Evolutionary conservation across 164 flowering plant genomes (phyloP).

Genomic region (Tetracentron sinense): DNA sequence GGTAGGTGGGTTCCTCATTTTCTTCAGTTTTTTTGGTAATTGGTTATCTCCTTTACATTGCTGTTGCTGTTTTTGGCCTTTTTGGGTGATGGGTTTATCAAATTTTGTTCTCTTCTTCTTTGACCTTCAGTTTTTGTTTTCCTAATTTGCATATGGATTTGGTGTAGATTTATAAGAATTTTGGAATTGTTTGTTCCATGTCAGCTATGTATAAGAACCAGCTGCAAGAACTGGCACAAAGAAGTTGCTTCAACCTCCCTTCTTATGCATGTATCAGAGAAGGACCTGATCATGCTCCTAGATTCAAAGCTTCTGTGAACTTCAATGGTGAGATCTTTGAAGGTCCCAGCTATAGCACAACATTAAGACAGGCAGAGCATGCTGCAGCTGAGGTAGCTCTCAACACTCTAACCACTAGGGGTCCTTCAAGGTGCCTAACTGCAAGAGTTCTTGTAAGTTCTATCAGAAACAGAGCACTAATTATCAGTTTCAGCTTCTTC

Average conservation of each 20-base stretch:
- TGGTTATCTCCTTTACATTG: background rate
- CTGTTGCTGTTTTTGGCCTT: background rate
- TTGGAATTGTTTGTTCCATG: conserved; percentile 1
- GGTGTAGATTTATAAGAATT: background rate
- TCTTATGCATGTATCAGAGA: conserved; percentile 64
- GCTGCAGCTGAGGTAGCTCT: conserved; percentile 90
- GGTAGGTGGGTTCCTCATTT: conserved; percentile 8
- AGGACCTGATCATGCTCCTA: conserved; percentile 92
- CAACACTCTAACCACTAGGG: conserved; percentile 48
- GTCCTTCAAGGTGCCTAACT: conserved; percentile 65
- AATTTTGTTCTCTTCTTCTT: background rate
- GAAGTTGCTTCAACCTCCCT: conserved; percentile 85
- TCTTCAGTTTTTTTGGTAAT: conserved; percentile 5
- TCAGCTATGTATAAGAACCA: conserved; percentile 81
- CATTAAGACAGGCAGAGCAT: conserved; percentile 83
- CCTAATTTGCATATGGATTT: background rate
- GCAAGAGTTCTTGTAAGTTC: conserved; percentile 71
- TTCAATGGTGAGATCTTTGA: conserved; percentile 83
- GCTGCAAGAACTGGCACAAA: conserved; percentile 85
- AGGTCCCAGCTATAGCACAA: conserved; percentile 61
- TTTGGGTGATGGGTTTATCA: conserved; percentile 7
- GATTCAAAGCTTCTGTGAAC: conserved; percentile 77
- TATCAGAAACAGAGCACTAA: background rate
- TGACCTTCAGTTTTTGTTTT: background rate
- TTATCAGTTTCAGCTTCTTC: background rate